phyloP scores from a whole-genome alignment of 306 rosid species.

The Ziziphus jujuba region DNA sequence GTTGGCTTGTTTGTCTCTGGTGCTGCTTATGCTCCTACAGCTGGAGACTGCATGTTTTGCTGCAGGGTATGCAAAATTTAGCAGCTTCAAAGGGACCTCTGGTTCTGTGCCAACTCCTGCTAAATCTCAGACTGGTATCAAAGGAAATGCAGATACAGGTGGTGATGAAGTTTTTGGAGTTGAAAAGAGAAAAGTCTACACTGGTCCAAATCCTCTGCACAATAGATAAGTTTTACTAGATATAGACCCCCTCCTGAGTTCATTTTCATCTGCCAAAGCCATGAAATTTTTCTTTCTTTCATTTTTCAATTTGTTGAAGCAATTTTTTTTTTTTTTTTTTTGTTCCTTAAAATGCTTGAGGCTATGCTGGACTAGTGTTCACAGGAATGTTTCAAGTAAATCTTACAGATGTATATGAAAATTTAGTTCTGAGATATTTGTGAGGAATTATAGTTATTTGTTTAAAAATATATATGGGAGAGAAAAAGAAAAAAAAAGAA shows the following conservation, averaged over 20 bases:
- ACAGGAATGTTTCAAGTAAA: slow-evolving; percentile 24
- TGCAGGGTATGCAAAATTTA: slow-evolving; percentile 36
- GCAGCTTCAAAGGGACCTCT: slow-evolving; percentile 29
- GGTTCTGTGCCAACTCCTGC: slow-evolving; percentile 27
- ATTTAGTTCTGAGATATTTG: slow-evolving; percentile 42
- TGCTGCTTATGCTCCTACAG: slow-evolving; percentile 43
- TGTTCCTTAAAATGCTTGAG: slow-evolving; percentile 33
- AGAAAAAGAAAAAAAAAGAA: not conserved
- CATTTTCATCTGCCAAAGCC: slow-evolving; percentile 19
- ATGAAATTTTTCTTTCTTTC: slow-evolving; percentile 21
- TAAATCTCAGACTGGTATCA: slow-evolving; percentile 27
- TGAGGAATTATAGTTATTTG: slow-evolving; percentile 36
- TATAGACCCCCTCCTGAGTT: slow-evolving; percentile 5
- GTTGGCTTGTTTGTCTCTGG: slow-evolving; percentile 40
- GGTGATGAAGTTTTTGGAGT: slow-evolving; percentile 50
- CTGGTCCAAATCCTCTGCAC: slow-evolving; percentile 93
- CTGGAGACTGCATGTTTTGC: slow-evolving; percentile 42
- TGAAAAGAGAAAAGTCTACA: slow-evolving; percentile 77
- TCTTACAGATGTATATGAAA: slow-evolving; percentile 51
- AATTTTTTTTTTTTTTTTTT: slow-evolving; percentile 23
- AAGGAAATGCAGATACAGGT: slow-evolving; percentile 27
- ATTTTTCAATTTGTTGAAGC: not conserved
- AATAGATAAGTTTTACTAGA: slow-evolving; percentile 63
- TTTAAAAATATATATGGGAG: slow-evolving; percentile 17
- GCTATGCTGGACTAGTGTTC: slow-evolving; percentile 18